These are phyloP conservation scores for Venturia oleaginea DNA, from an alignment of 2,329 filamentous ascomycete genomes.

Conservation along the genomic window DNA sequence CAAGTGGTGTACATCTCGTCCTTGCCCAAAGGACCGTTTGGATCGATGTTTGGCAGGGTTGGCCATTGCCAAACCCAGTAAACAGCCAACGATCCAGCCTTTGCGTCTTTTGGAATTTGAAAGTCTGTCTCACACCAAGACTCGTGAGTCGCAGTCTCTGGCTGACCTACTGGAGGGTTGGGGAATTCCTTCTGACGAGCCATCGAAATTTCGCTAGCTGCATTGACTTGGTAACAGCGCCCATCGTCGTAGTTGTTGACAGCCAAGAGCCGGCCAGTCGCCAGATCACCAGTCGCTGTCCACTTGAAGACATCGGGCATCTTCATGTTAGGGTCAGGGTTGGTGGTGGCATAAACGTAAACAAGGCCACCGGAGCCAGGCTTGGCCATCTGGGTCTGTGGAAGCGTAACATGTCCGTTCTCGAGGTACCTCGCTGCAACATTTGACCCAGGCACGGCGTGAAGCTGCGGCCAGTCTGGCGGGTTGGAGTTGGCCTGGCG, in stretches of 20 bases:
- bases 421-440: constrained; percentile 42
- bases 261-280: constrained; percentile 64
- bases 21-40: constrained; percentile 36
- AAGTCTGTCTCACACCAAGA: constrained; percentile 77
- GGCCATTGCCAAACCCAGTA: constrained; percentile 97
- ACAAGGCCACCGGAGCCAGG: constrained; percentile 36
- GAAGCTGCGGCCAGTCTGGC: constrained; percentile 52
- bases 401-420: constrained; percentile 41
- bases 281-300: constrained; percentile 69
- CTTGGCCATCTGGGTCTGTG: constrained; percentile 33
- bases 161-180: constrained; percentile 44
- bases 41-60: constrained; percentile 29
- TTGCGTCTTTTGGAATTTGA: constrained; percentile 57
- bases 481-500: constrained; percentile 47
- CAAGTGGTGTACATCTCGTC: constrained; percentile 53
- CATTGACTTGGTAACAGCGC: constrained; percentile 74
- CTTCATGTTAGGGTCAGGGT: constrained; percentile 45
- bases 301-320: constrained; percentile 64
- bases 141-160: constrained; percentile 36
- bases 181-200: constrained; percentile 50
- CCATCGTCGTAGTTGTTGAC: constrained; percentile 82
- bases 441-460: constrained; percentile 39
- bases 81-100: constrained; percentile 58
- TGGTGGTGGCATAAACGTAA: constrained; percentile 41
- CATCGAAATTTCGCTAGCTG: constrained; percentile 43